phyloP scores from a whole-genome alignment of 495 filamentous ascomycete species.

The Symbiotaphrina buchneri region DNA sequence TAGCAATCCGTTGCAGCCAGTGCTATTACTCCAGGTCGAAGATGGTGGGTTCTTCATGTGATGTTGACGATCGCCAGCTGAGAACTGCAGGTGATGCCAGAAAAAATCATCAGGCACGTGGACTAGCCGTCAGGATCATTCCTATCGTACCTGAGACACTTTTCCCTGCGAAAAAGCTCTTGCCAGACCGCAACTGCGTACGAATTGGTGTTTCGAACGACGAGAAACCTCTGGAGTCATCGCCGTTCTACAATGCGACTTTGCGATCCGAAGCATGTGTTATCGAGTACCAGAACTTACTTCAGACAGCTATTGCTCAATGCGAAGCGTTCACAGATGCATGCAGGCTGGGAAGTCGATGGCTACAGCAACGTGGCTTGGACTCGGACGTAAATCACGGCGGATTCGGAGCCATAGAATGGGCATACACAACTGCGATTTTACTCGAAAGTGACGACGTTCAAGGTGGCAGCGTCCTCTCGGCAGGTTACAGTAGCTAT shows the following conservation, averaged over 20 bases:
- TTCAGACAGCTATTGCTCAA: slow-evolving; percentile 38
- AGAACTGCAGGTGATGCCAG: slow-evolving; percentile 1
- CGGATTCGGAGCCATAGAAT: slow-evolving; percentile 89
- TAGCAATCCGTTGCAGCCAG: slow-evolving; percentile 56
- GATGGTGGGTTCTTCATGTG: slow-evolving; percentile 5
- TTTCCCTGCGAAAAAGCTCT: slow-evolving; percentile 46
- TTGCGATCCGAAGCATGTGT: slow-evolving; percentile 56
- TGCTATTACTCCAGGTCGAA: slow-evolving; percentile 31
- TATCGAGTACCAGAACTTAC: slow-evolving; percentile 44
- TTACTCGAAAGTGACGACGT: slow-evolving; percentile 53
- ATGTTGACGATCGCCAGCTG: slow-evolving; percentile 1
- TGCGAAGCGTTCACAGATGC: slow-evolving; percentile 59
- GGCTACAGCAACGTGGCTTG: slow-evolving; percentile 78
- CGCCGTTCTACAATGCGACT: slow-evolving; percentile 77
- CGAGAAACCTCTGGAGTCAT: slow-evolving; percentile 19
- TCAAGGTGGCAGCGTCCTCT: slow-evolving; percentile 45
- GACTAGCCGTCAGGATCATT: too few species aligned
- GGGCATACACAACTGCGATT: slow-evolving; percentile 55
- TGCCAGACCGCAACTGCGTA: slow-evolving; percentile 46
- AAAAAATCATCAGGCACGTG: too few species aligned
- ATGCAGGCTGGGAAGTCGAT: slow-evolving; percentile 64
- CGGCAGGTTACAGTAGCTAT: slow-evolving; percentile 64
- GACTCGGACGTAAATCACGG: slow-evolving; percentile 39
- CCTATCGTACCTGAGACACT: slow-evolving; percentile 38
- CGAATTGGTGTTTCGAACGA: slow-evolving; percentile 21